phyloP scores from a whole-genome alignment of 306 rosid species.

The Fragaria ananassa region DNA sequence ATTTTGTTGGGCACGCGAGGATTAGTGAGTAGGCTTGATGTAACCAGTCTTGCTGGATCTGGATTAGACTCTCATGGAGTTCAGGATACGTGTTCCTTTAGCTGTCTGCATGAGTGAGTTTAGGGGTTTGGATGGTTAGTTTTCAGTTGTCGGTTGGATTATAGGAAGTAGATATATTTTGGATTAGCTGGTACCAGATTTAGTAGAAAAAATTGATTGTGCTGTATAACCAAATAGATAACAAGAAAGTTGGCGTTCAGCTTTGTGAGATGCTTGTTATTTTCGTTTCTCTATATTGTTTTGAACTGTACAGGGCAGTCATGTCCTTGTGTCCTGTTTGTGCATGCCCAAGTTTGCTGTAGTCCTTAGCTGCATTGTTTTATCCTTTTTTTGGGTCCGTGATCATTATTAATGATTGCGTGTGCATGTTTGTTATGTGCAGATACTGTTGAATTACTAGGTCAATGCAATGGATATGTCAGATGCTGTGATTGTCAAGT shows the following conservation, averaged over 20 bases:
- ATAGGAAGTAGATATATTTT: not conserved
- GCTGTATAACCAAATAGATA: not conserved
- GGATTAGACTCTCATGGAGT: not conserved
- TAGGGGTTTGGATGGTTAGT: not conserved
- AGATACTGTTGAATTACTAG: constrained; percentile 39
- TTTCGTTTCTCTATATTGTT: not conserved
- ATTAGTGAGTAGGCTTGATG: not conserved
- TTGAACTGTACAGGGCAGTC: not conserved
- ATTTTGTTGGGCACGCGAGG: not conserved
- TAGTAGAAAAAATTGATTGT: not conserved
- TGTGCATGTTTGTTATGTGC: constrained; percentile 16
- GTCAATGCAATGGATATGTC: constrained; percentile 80
- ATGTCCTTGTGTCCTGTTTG: not conserved
- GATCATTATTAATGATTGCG: not conserved
- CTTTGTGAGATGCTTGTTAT: not conserved
- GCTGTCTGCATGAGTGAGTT: not conserved
- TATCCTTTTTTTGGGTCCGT: not conserved
- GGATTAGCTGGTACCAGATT: not conserved
- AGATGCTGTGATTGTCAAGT: constrained; percentile 81
- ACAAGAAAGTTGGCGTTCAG: not conserved
- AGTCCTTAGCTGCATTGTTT: not conserved
- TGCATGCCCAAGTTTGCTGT: not conserved
- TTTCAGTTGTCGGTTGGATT: not conserved
- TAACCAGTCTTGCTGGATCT: not conserved
- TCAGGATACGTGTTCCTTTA: not conserved